A percentile compares a stretch with the other conserved stretches of the same genome.
These are phyloP conservation scores for Talaromyces wortmannii DNA, from an alignment of 495 filamentous ascomycete species.

Conservation along the genomic window DNA sequence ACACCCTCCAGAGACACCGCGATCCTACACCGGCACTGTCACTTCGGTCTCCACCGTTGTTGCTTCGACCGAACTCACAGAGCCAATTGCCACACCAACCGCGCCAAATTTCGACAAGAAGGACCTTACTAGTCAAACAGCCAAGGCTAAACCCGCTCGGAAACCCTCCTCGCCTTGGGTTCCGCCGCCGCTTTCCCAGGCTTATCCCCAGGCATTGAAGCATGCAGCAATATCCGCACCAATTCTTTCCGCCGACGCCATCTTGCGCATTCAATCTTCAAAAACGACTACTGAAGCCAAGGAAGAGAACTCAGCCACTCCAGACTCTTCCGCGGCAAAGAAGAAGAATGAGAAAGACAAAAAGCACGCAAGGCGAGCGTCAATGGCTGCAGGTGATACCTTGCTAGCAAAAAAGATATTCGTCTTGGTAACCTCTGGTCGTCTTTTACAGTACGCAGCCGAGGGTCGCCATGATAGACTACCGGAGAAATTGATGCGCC, in stretches of 20 bases:
- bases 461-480: slow-evolving; percentile 72
- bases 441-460: slow-evolving; percentile 80
- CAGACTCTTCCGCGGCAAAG: slow-evolving; percentile 13
- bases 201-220: slow-evolving; percentile 77
- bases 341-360: slow-evolving; percentile 38
- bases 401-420: slow-evolving; percentile 83
- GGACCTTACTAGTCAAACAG: slow-evolving; percentile 9
- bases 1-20: slow-evolving; percentile 8
- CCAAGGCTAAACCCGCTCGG: slow-evolving; percentile 14
- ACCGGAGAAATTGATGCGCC: slow-evolving; percentile 79
- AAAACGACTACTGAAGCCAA: slow-evolving; percentile 30
- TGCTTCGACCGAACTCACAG: slow-evolving; percentile 15
- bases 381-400: slow-evolving; percentile 54
- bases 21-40: slow-evolving; percentile 19
- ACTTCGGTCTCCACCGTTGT: slow-evolving; percentile 16
- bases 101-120: slow-evolving; percentile 3
- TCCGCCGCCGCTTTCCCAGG: slow-evolving; percentile 80
- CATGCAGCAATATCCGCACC: slow-evolving; percentile 45
- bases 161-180: slow-evolving; percentile 48
- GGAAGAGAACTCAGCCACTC: slow-evolving; percentile 23
- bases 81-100: slow-evolving; percentile 9
- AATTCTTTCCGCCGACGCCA: slow-evolving; percentile 44
- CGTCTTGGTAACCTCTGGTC: slow-evolving; percentile 73
- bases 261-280: slow-evolving; percentile 49
- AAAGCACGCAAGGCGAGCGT: slow-evolving; percentile 42